Base-by-base conservation (phyloP, 352 stramenopile genomes). In the Lagenidium giganteum region DNA sequence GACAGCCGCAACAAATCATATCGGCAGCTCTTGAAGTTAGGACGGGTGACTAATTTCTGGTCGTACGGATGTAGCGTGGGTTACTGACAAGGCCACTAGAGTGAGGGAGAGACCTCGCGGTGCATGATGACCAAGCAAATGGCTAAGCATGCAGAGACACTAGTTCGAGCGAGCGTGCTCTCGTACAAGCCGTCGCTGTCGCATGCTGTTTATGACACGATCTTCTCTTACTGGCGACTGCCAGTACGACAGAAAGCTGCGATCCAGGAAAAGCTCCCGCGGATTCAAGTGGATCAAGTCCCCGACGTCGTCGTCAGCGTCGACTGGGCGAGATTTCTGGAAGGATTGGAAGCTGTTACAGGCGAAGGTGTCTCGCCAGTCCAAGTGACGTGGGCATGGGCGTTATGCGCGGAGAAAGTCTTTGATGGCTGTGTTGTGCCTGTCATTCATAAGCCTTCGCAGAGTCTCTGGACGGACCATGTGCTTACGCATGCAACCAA, bases 201-300 rank as follows among this genome's bases (percentile, higher is more conserved):
- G 18, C 46, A 32, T 36, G 22, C 34, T 4, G 74, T 87, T 1
- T 30, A 70, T 5, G 56, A 83, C 24, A 48, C 54, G 21, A 45
- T 87, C 21, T 70, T 72, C 46, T 67, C 66, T 1, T 84, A 56
- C 52, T 87, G 70, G 68, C 63, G 61, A 31, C 50, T 83, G 4
- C 42, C 68, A 8, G 11, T 5, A 3, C 21, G 22, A 12, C 24
- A 33, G 25, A 51, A 38, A 13, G 42, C 7, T 16, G 53, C 21
- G 11, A 23, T 81, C 23, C 30, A 45, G 12, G 23, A 22, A 16
- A 28, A 8, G 24, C 23, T 74, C 16, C 55, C 55, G 21, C n/a
- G 8, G 18, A 50, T 67, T 35, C 48, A 39, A 21, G 36, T 70
- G 2, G 30, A 40, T 13, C 1, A 14, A 18, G 27, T 35, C n/a